Evolutionary conservation across 345 rosid species (phyloP), one percentile per base, ranked within the genome.

Genomic region (Laguncularia racemosa): DNA sequence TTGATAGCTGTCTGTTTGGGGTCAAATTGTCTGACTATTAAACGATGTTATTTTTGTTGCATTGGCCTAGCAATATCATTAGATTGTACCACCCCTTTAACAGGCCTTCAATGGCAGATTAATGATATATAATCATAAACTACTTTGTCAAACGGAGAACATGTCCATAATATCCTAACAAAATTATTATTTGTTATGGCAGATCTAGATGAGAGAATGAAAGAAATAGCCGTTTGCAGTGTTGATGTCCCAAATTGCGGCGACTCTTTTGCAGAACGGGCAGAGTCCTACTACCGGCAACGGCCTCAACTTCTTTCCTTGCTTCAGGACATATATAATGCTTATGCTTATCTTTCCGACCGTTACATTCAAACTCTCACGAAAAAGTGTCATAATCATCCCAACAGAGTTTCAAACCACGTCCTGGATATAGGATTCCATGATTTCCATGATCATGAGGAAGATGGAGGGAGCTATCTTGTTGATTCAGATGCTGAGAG

Each of bases 211-310:
- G 74, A 76, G 57, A 69, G 87, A 70, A 67, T 79, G 74, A 76
- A 73, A 63, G 52, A 53, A 55, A 50, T 81, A 66, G 64, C 76
- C 45, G 53, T 47, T 4, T 52, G 28, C 68, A 46, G 4, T 14
- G 28, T 52, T 26, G 74, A 67, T 67, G 78, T 68, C 66, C 66
- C 70, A 4, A 48, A 70, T 33, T 69, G 57, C 0, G 73, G 78
- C 9, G 84, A 84, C 52, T 76, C 82, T 10, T 84, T 84, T 26
- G 85, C 82, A 46, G 76, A 80, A 43, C 77, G 88, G 1, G 91
- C 91, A 50, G 88, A 84, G 51, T 78, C 83, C 75, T 84, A 76
- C 59, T 84, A 80, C 74, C 71, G 71, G 68, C 76, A 65, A 66
- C 81, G 88, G 26, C 91, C 91, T 51, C 76, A 73, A 45, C 82